Evolutionary conservation across 345 rosid species (phyloP).

Genomic region (Melaleuca quinquenervia): DNA sequence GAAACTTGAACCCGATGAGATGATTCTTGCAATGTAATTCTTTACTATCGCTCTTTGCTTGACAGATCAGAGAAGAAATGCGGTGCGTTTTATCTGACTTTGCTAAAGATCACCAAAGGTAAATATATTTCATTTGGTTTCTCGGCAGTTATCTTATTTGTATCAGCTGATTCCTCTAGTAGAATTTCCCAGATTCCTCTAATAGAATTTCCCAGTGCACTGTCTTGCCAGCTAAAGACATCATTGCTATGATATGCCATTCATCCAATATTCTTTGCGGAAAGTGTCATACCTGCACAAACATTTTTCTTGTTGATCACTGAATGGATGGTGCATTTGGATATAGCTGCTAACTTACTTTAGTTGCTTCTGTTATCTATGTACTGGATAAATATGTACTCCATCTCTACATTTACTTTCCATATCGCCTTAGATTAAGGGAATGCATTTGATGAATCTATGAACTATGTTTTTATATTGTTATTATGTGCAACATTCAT

Average conservation of each 20-base stretch:
- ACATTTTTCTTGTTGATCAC: neutral
- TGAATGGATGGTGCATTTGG: neutral
- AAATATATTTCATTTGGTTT: neutral
- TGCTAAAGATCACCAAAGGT: neutral
- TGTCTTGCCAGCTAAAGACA: neutral
- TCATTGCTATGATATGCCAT: neutral
- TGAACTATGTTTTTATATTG: neutral
- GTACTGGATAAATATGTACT: neutral
- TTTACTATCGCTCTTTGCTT: neutral
- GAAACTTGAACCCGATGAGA: neutral
- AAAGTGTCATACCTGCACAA: neutral
- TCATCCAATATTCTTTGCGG: neutral
- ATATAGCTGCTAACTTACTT: neutral
- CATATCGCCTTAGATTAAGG: too few species aligned
- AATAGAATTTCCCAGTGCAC: neutral
- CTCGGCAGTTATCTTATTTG: neutral
- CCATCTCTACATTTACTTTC: neutral
- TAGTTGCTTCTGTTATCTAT: neutral
- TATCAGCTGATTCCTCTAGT: neutral
- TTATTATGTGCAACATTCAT: too few species aligned
- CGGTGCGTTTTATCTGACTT: neutral
- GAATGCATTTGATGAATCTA: neutral
- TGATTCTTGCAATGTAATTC: neutral
- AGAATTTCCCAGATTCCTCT: neutral
- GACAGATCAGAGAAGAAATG: neutral